phyloP scores from a whole-genome alignment of 495 filamentous ascomycete species.

The Xylaria sp. region DNA sequence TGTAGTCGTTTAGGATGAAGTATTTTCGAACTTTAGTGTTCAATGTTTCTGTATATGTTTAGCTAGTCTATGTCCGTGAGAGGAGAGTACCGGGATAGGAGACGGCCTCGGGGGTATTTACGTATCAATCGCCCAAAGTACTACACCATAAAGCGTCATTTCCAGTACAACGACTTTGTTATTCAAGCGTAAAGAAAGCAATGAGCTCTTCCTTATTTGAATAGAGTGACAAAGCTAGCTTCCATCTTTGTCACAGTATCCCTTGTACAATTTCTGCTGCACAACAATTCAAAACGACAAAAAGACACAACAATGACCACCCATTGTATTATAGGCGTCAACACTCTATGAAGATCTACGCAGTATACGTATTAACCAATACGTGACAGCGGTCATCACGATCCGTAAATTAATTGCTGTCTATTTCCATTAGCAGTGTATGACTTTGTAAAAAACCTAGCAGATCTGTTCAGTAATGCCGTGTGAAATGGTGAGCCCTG shows the following conservation, averaged over 20 bases:
- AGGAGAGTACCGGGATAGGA: background rate
- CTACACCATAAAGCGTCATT: background rate
- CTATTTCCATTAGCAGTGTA: too few species aligned
- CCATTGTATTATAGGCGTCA: too few species aligned
- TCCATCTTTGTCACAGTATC: background rate
- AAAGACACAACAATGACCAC: too few species aligned
- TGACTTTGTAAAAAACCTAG: too few species aligned
- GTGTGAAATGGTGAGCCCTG: too few species aligned
- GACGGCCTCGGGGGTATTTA: background rate
- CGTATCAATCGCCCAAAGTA: background rate
- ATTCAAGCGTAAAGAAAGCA: background rate
- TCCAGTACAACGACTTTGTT: background rate
- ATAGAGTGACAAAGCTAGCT: background rate
- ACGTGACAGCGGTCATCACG: too few species aligned
- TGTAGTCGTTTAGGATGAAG: background rate
- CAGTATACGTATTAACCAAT: too few species aligned
- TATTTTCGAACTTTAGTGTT: background rate
- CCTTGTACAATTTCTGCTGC: too few species aligned
- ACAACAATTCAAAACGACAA: too few species aligned
- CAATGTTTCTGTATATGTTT: background rate
- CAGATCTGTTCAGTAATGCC: too few species aligned
- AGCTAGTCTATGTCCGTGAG: background rate
- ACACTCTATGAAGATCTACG: too few species aligned
- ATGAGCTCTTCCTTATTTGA: background rate
- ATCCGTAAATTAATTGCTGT: too few species aligned